Evolutionary conservation across 2,329 filamentous ascomycete species (phyloP), one percentile per base, ranked within the genome.

Genomic region (Cephalotrichum gorgonifer): DNA sequence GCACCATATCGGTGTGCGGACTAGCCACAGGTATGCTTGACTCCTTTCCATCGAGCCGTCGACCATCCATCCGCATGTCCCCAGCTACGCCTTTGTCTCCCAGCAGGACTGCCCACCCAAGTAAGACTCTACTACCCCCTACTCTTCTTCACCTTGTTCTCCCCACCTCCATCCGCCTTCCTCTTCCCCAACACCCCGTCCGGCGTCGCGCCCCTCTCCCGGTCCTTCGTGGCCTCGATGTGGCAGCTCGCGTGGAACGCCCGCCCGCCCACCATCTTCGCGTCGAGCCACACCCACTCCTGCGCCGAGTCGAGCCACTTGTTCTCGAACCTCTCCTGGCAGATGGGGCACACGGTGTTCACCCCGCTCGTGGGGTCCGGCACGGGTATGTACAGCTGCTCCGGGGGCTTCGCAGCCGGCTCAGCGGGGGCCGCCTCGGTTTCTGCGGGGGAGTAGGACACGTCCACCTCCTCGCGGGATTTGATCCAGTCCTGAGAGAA

Each of bases 231-330:
- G 28, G 87, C 85, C 67, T 96, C 91, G 17, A 81, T 79, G 62
- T 91, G 88, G 63, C 93, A 98, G 49, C 83, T 94, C 11, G 85
- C 88, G 64, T 98, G 93, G 59, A 88, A 97, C 15, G 93, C 85
- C 54, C 88, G 81, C 50, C 76, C 80, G 31, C 86, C 86, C 27
- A 94, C 79, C 54, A 84, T 78, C 46, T 86, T 74, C 1, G 91
- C 87, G 64, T 98, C 91, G 64, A 88, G 84, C 87, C 93, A 97
- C 38, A 98, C 91, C 78, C 90, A 97, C 60, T 98, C 91, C 65
- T 97, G 89, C 17, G 86, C 86, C 54, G 94, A 88, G 57, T 94
- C 88, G 6, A 91, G 82, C 85, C 89, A 97, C 55, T 86, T 85
- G 55, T 86, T 88, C 67, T 94, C 86, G 58, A 98, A 97, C 55